Evolutionary conservation across 2,329 filamentous ascomycete species (phyloP).

Genomic region (Hirsutella minnesotensis): DNA sequence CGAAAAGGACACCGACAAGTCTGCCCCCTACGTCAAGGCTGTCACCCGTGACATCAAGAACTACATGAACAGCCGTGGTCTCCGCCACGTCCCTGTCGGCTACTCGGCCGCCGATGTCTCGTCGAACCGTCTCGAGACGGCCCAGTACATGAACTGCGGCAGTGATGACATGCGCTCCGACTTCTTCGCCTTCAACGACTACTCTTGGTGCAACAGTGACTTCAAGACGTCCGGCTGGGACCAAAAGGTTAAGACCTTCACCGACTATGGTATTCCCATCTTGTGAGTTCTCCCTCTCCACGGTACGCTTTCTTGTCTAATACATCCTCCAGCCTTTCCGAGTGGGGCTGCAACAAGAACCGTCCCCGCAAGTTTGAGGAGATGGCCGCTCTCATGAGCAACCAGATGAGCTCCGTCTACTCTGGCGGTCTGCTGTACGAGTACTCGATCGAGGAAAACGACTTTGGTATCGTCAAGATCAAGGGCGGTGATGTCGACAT

Average conservation of each 20-base stretch:
- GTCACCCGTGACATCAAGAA: conserved; percentile 66
- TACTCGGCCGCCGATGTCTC: conserved; percentile 73
- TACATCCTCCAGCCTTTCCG: conserved; percentile 50
- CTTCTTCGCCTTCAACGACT: conserved; percentile 85
- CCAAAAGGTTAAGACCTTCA: conserved; percentile 79
- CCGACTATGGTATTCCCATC: conserved; percentile 75
- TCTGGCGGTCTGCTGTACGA: conserved; percentile 95
- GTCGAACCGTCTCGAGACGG: conserved; percentile 76
- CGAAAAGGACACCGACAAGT: conserved; percentile 44
- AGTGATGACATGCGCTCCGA: conserved; percentile 72
- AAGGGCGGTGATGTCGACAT: conserved; percentile 41
- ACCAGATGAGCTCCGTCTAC: conserved; percentile 79
- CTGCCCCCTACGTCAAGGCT: conserved; percentile 67
- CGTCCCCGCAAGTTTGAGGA: conserved; percentile 67
- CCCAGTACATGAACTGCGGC: conserved; percentile 89
- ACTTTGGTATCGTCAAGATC: conserved; percentile 70
- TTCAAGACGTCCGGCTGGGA: conserved; percentile 70
- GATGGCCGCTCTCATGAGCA: conserved; percentile 65
- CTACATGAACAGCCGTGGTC: conserved; percentile 50
- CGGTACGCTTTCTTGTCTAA: no score
- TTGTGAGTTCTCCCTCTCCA: conserved; percentile 36
- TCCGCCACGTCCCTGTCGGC: conserved; percentile 60
- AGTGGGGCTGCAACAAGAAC: conserved; percentile 83
- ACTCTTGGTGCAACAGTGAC: conserved; percentile 71
- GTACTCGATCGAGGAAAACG: conserved; percentile 69